These are phyloP conservation scores for Fusarium mangiferae DNA, from an alignment of 2,329 filamentous ascomycete genomes.

Conservation along the genomic window DNA sequence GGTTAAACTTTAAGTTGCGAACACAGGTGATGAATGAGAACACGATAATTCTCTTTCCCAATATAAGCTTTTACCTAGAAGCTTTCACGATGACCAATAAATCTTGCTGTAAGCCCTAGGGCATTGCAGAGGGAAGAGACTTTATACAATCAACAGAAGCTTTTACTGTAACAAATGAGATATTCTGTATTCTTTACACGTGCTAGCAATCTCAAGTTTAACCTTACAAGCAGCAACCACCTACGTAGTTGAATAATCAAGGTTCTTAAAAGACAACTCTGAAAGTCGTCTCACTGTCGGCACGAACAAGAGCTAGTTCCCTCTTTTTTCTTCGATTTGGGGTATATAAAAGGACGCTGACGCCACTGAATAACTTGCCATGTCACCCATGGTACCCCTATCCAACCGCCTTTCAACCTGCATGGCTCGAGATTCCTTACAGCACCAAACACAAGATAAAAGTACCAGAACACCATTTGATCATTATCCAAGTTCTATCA, in stretches of 20 bases:
- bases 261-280: neutral
- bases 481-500: neutral
- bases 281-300: fast-evolving
- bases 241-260: neutral
- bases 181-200: fast-evolving
- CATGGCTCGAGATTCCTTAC: neutral
- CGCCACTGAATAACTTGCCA: neutral
- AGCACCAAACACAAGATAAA: neutral
- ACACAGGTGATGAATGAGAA: no score
- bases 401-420: neutral
- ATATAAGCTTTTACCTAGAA: no score
- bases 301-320: fast-evolving
- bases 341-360: no score
- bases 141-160: neutral
- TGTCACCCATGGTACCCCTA: fast-evolving
- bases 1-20: no score
- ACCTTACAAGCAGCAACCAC: neutral
- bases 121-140: no score
- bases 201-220: neutral
- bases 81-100: no score
- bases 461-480: neutral
- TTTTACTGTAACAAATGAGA: neutral
- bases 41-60: no score
- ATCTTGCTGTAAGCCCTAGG: no score
- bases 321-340: fast-evolving